Evolutionary conservation across 2,329 filamentous ascomycete species (phyloP).

Genomic region (Chaetoscypha palmicola): DNA sequence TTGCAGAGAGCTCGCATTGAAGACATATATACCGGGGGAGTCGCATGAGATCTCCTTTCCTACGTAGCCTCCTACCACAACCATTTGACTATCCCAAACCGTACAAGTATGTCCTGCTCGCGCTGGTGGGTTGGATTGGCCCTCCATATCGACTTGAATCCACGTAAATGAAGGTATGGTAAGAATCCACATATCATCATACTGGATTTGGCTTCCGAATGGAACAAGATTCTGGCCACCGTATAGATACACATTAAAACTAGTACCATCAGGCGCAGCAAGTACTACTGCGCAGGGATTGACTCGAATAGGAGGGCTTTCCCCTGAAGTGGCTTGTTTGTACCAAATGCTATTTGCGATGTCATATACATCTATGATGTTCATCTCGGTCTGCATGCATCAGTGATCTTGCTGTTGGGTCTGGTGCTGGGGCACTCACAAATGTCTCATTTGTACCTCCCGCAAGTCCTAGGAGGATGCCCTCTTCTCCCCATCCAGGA

Average conservation of each 20-base stretch:
- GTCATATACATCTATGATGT: slow-evolving; percentile 69
- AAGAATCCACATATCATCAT: slow-evolving; percentile 69
- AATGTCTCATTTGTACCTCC: slow-evolving; percentile 65
- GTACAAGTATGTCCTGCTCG: slow-evolving; percentile 64
- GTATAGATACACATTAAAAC: slow-evolving; percentile 72
- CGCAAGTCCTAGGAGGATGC: slow-evolving; percentile 64
- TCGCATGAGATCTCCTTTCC: slow-evolving; percentile 56
- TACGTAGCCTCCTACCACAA: slow-evolving; percentile 64
- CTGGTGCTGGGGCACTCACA: slow-evolving; percentile 34
- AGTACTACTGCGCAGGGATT: slow-evolving; percentile 66
- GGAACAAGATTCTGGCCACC: slow-evolving; percentile 68
- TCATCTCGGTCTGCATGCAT: slow-evolving; percentile 49
- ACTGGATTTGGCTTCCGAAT: slow-evolving; percentile 48
- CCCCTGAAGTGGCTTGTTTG: slow-evolving; percentile 62
- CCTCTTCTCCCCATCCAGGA: slow-evolving; percentile 64
- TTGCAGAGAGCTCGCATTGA: slow-evolving; percentile 57
- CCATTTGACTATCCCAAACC: slow-evolving; percentile 62
- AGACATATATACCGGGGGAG: slow-evolving; percentile 63
- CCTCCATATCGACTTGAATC: slow-evolving; percentile 54
- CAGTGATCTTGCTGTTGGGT: slow-evolving; percentile 31
- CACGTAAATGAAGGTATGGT: slow-evolving; percentile 67
- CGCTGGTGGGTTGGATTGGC: slow-evolving; percentile 49
- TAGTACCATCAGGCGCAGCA: slow-evolving; percentile 63
- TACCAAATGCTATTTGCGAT: slow-evolving; percentile 67
- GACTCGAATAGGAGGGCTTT: slow-evolving; percentile 56